Evolutionary conservation across 805 yeast genomes (phyloP).

Genomic region (Saccharomyces mikatae): DNA sequence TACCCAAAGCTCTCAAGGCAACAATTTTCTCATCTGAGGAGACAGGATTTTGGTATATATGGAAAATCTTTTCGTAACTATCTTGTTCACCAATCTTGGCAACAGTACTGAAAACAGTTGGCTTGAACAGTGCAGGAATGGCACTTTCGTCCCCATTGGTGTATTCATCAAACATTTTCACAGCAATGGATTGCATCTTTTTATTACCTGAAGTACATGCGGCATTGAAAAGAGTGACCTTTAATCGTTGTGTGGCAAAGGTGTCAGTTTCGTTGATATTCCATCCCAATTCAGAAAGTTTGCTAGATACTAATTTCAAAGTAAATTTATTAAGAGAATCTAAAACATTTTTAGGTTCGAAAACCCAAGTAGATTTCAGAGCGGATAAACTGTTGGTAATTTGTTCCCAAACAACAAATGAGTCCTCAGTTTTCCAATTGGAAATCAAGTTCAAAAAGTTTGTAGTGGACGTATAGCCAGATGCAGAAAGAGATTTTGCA

Average conservation of each 20-base stretch:
- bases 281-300: slow-evolving; percentile 56
- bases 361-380: slow-evolving; percentile 46
- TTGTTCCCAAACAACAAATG: slow-evolving; percentile 61
- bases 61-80: slow-evolving; percentile 53
- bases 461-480: slow-evolving; percentile 58
- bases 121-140: slow-evolving; percentile 65
- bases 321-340: slow-evolving; percentile 45
- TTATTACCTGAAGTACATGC: slow-evolving; percentile 48
- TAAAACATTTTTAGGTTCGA: slow-evolving; percentile 40
- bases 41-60: slow-evolving; percentile 50
- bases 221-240: slow-evolving; percentile 50
- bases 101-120: slow-evolving; percentile 52
- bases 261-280: slow-evolving; percentile 47
- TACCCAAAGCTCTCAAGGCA: slow-evolving; percentile 63
- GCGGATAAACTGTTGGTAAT: slow-evolving; percentile 42
- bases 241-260: slow-evolving; percentile 56
- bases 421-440: slow-evolving; percentile 51
- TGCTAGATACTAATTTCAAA: slow-evolving; percentile 46
- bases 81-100: slow-evolving; percentile 54
- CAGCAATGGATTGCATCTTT: slow-evolving; percentile 39
- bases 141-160: slow-evolving; percentile 56
- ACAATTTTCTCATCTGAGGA: slow-evolving; percentile 58
- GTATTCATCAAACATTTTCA: slow-evolving; percentile 44
- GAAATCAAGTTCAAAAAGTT: slow-evolving; percentile 51
- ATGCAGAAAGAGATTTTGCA: slow-evolving; percentile 58